Percentiles rank a stretch among this genome's conserved stretches.
phyloP scores from a whole-genome alignment of 2,329 filamentous ascomycete species.

The Exophiala bonariae region DNA sequence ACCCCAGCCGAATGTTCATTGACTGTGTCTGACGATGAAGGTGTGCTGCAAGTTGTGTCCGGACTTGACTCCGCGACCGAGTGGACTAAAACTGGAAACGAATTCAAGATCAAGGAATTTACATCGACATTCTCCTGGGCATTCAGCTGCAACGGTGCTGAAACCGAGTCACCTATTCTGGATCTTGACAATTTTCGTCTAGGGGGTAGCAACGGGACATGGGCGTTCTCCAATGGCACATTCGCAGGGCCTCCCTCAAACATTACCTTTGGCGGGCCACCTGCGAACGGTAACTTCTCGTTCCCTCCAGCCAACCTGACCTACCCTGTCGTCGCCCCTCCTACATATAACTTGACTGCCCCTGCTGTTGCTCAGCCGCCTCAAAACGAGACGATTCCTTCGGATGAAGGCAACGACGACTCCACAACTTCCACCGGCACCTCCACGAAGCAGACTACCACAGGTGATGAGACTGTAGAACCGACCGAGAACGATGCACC shows the following conservation, averaged over 20 bases:
- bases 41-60: constrained; percentile 4
- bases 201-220: constrained; percentile 82
- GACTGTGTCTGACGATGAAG: constrained; percentile 10
- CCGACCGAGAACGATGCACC: too few species aligned
- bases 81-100: constrained; percentile 9
- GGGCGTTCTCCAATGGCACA: constrained; percentile 33
- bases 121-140: constrained; percentile 8
- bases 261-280: constrained; percentile 1
- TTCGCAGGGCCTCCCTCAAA: constrained; percentile 1
- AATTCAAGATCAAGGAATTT: constrained; percentile 7
- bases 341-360: not conserved
- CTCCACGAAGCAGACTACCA: too few species aligned
- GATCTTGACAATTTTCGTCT: constrained; percentile 72
- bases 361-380: not conserved
- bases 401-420: too few species aligned
- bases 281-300: constrained; percentile 1
- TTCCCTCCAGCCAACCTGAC: constrained; percentile 5
- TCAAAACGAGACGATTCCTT: too few species aligned
- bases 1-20: constrained; percentile 7
- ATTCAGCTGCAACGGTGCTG: constrained; percentile 8
- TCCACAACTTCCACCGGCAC: too few species aligned
- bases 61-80: not conserved
- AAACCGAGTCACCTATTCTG: constrained; percentile 32
- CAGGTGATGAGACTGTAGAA: too few species aligned
- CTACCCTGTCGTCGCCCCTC: not conserved